These are phyloP conservation scores for Penicillium waksmanii DNA, from an alignment of 495 filamentous ascomycete species.

Conservation along the genomic window DNA sequence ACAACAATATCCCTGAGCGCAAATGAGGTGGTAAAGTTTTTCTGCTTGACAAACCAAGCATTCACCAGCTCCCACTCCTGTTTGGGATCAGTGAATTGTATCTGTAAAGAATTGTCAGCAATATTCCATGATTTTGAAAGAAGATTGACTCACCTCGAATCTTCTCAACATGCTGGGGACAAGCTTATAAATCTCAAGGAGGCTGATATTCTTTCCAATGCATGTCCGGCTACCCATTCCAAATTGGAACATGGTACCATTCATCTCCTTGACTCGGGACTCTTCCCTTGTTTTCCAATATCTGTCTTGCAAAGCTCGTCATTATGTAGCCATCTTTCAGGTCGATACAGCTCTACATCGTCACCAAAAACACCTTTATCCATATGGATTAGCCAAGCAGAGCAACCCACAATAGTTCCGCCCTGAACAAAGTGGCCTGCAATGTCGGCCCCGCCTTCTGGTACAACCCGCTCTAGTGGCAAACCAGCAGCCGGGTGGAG, in stretches of 20 bases:
- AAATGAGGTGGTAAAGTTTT: slow-evolving; percentile 23
- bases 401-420: slow-evolving; percentile 66
- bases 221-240: slow-evolving; percentile 66
- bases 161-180: slow-evolving; percentile 68
- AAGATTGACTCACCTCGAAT: slow-evolving; percentile 53
- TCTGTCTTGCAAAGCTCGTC: slow-evolving; percentile 24
- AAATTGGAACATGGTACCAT: slow-evolving; percentile 44
- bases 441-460: slow-evolving; percentile 35
- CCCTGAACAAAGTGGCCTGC: slow-evolving; percentile 58
- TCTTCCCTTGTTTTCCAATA: slow-evolving; percentile 9
- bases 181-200: slow-evolving; percentile 80
- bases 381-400: slow-evolving; percentile 65
- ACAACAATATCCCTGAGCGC: slow-evolving; percentile 17
- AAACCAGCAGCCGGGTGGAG: slow-evolving; percentile 63
- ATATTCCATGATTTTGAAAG: not conserved
- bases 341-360: slow-evolving; percentile 59
- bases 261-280: slow-evolving; percentile 21
- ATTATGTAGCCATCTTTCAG: slow-evolving; percentile 62
- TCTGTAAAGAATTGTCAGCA: slow-evolving; percentile 19
- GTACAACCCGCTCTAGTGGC: slow-evolving; percentile 55
- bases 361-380: slow-evolving; percentile 60
- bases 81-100: slow-evolving; percentile 29
- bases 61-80: slow-evolving; percentile 35
- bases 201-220: slow-evolving; percentile 72
- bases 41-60: slow-evolving; percentile 40